Percentiles rank a stretch among this genome's conserved stretches.
Conservation (phyloP, 1,139 yeast genomes). For the Taphrina flavorubra region DNA sequence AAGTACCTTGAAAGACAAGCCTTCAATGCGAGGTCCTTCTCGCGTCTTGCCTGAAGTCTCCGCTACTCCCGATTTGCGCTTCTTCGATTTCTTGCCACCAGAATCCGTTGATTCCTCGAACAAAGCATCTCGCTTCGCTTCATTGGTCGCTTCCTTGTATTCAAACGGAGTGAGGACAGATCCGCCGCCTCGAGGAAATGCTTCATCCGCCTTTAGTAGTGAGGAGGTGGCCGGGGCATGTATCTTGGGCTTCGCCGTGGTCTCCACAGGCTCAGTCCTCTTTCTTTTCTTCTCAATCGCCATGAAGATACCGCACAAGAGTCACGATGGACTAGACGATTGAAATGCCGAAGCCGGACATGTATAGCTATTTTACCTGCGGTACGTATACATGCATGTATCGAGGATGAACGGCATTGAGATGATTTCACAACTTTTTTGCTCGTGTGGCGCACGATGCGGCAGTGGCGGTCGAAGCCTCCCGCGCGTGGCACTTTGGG, state of each 20-base stretch:
- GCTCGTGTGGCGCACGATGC: neutral
- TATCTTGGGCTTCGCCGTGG: neutral
- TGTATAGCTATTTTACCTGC: no score
- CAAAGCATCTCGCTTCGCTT: constrained; percentile 85
- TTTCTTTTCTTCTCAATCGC: constrained; percentile 34
- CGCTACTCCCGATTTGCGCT: constrained; percentile 36
- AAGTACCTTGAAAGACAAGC: constrained; percentile 61
- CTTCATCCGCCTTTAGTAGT: constrained; percentile 55
- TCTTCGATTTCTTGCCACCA: constrained; percentile 20
- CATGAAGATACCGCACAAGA: neutral
- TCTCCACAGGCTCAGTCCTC: constrained; percentile 13
- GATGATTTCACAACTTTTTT: constrained; percentile 20
- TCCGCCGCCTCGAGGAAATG: constrained; percentile 93
- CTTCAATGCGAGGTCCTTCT: constrained; percentile 59
- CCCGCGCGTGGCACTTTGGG: constrained; percentile 9
- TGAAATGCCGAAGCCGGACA: no score
- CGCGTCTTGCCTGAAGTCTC: constrained; percentile 45
- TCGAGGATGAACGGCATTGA: neutral
- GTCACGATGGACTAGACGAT: neutral
- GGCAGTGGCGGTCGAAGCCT: neutral
- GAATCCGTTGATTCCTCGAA: constrained; percentile 58
- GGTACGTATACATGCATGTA: neutral
- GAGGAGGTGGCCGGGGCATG: constrained; percentile 9
- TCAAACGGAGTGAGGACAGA: constrained; percentile 82
- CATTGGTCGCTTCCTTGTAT: constrained; percentile 88